Evolutionary conservation across 805 yeast species (phyloP), one percentile per base, ranked within the genome.

Genomic region (Myxozyma mucilagina): DNA sequence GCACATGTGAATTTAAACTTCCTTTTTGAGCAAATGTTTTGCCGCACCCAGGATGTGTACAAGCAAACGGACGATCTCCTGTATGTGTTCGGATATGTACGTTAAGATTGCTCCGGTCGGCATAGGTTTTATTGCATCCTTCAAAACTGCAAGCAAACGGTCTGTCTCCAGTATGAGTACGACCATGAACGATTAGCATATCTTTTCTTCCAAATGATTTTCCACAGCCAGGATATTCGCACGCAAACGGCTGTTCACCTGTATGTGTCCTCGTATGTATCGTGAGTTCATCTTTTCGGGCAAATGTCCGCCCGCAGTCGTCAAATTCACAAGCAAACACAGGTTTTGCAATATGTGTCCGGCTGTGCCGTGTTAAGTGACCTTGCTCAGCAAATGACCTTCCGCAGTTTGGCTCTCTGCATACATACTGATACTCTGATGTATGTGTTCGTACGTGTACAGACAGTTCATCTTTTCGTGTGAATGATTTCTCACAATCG

Each of bases 141-240:
- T 13, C 58, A 31, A 10, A 58, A 16, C 42, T 90, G 96, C 0
- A 73, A 72, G 0, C 77, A 66, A 92, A 76, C 3, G 97, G 97
- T 72, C 87, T 89, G 61, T 87, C 93, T 1, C 97, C 97, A 0
- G 96, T 88, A 73, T 93, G 99, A 1, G 86, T 86, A 63, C 98
- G 79, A 47, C 81, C 74, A 74, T 94, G 98, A 35, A 93, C 90
- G 0, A 90, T 86, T 48, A 92, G 78, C 16, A 94, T 86, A 4
- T 94, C 86, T 34, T 89, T 82, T 1, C 96, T 89, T 9, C 96
- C 87, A 76, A 93, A 93, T 24, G 77, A 72, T 72, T 90, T 92
- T 5, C 82, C 86, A 73, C 99, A 93, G 1, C 77, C 71, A 29
- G 80, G 77, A 24, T 39, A 39, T 5, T 7, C 16, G 73, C 99